Percentiles rank a stretch among this genome's conserved stretches.
Evolutionary conservation across 306 rosid genomes (phyloP).

Genomic region (Rosa persica): DNA sequence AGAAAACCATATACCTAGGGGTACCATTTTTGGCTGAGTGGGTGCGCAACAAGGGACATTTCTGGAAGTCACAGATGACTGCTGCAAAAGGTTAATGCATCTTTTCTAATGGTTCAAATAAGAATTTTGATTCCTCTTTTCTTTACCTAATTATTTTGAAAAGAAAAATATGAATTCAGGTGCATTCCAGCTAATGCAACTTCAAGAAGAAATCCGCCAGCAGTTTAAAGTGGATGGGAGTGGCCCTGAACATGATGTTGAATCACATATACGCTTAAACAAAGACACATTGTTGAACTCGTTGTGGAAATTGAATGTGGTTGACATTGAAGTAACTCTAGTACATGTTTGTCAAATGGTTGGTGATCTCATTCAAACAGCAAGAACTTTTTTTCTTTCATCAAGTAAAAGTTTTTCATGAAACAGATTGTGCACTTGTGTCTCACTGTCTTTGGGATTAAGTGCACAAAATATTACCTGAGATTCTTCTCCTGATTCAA

Average conservation of each 20-base stretch:
- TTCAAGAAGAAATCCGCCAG: constrained; percentile 69
- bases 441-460: neutral
- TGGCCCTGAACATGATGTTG: constrained; percentile 51
- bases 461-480: neutral
- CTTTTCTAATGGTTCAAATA: neutral
- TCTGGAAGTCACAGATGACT: constrained; percentile 85
- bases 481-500: constrained; percentile 13
- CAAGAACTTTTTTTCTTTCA: neutral
- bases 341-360: constrained; percentile 92
- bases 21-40: constrained; percentile 92
- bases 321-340: constrained; percentile 91
- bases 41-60: constrained; percentile 91
- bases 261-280: constrained; percentile 63
- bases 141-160: constrained; percentile 26
- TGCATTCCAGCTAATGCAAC: constrained; percentile 78
- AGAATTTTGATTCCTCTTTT: neutral
- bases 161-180: constrained; percentile 43
- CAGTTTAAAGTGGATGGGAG: constrained; percentile 63
- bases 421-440: neutral
- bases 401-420: neutral
- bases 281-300: constrained; percentile 80
- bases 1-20: constrained; percentile 81
- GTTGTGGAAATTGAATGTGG: constrained; percentile 89
- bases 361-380: constrained; percentile 31
- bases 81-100: constrained; percentile 71